Conservation (phyloP, 352 stramenopile species). For the Phytopythium mirpurense region DNA sequence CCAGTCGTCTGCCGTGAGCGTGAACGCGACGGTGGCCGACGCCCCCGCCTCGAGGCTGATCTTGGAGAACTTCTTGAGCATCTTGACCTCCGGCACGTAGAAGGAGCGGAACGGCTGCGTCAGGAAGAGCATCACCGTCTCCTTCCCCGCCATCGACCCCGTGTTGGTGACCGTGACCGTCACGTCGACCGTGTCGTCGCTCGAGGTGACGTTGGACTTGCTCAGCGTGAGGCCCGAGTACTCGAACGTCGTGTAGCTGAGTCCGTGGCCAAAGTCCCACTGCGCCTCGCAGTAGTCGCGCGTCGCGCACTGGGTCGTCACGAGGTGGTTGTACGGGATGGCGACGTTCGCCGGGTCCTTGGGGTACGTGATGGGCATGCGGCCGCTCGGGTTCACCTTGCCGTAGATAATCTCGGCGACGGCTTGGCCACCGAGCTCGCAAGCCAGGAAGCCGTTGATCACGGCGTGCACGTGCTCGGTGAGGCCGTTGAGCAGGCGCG, state of each 20-base stretch:
- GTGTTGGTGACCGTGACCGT: conserved; percentile 71
- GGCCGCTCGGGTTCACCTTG: conserved; percentile 72
- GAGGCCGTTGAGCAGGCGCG: conserved; percentile 62
- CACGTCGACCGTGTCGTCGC: conserved; percentile 22
- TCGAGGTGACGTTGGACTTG: conserved; percentile 18
- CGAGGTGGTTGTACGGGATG: conserved; percentile 63
- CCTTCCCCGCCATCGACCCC: conserved; percentile 43
- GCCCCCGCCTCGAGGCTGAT: conserved; percentile 48
- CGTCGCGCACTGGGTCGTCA: conserved; percentile 27
- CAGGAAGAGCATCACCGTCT: conserved; percentile 79
- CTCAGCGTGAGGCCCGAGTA: conserved; percentile 44
- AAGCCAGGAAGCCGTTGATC: conserved; percentile 73
- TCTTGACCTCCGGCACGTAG: conserved; percentile 73
- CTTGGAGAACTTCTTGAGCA: conserved; percentile 79
- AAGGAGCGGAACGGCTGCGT: conserved; percentile 53
- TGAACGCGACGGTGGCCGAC: conserved; percentile 31
- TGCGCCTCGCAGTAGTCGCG: conserved; percentile 42
- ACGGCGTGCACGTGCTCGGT: conserved; percentile 58
- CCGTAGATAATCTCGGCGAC: conserved; percentile 82
- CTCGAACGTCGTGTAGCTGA: conserved; percentile 72
- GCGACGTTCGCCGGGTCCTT: conserved; percentile 47
- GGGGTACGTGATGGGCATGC: conserved; percentile 77
- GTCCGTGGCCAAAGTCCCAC: conserved; percentile 58
- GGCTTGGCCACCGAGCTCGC: conserved; percentile 74
- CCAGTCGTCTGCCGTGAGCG: conserved; percentile 45